These are phyloP conservation scores for Myriosclerotinia duriaeana DNA, from an alignment of 2,329 filamentous ascomycete species.

Conservation along the genomic window DNA sequence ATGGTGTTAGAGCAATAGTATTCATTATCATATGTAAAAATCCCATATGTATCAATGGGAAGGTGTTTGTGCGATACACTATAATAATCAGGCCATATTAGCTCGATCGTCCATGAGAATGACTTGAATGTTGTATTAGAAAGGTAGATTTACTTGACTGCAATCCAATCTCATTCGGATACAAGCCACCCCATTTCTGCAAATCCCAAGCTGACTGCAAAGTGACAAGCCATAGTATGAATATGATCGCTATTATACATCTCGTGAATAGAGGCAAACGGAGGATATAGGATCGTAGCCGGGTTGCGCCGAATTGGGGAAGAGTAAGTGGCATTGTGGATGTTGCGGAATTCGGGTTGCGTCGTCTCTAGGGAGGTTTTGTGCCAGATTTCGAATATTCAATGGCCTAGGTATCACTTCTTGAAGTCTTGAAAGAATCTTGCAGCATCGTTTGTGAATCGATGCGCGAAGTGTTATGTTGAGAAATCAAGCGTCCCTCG, in stretches of 20 bases:
- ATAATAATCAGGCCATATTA: conserved; percentile 6
- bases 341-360: conserved; percentile 8
- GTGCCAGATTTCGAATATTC: not conserved
- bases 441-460: conserved; percentile 15
- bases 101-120: not conserved
- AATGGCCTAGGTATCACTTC: conserved; percentile 9
- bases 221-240: conserved; percentile 67
- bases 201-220: conserved; percentile 71
- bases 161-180: conserved; percentile 72
- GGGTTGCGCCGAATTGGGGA: conserved; percentile 63
- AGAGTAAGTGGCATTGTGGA: conserved; percentile 26
- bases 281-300: conserved; percentile 77
- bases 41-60: conserved; percentile 79
- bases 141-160: conserved; percentile 60
- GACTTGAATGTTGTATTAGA: not conserved
- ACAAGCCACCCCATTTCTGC: conserved; percentile 73
- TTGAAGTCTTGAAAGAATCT: not conserved
- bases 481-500: conserved; percentile 4
- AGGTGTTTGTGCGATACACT: conserved; percentile 95
- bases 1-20: conserved; percentile 74
- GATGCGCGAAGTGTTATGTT: conserved; percentile 13
- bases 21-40: conserved; percentile 82
- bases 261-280: conserved; percentile 89
- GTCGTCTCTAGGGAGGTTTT: not conserved
- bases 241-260: conserved; percentile 62